phyloP scores from a whole-genome alignment of 2,329 filamentous ascomycete species.

The Fusarium burgessii region DNA sequence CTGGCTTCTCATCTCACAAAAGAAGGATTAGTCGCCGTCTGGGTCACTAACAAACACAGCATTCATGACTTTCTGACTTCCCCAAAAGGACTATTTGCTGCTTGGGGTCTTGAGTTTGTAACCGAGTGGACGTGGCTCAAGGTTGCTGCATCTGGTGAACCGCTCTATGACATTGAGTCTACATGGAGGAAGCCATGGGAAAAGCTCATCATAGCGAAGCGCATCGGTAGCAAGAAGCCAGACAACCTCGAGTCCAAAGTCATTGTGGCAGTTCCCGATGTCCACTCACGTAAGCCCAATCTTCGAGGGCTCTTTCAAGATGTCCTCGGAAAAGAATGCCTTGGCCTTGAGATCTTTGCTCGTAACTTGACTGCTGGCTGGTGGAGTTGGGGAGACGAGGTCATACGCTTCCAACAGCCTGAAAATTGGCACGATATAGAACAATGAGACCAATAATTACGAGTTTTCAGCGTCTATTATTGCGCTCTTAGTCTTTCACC shows the following conservation, averaged over 20 bases:
- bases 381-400: slow-evolving; percentile 84
- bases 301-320: slow-evolving; percentile 70
- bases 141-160: slow-evolving; percentile 72
- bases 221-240: slow-evolving; percentile 47
- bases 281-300: slow-evolving; percentile 84
- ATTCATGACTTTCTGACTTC: slow-evolving; percentile 67
- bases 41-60: slow-evolving; percentile 80
- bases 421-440: slow-evolving; percentile 59
- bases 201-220: slow-evolving; percentile 72
- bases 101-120: slow-evolving; percentile 73
- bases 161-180: slow-evolving; percentile 70
- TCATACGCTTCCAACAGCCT: slow-evolving; percentile 74
- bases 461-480: slow-evolving; percentile 43
- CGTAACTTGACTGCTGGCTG: slow-evolving; percentile 79
- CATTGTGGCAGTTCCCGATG: slow-evolving; percentile 76
- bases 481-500: slow-evolving; percentile 39
- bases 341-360: slow-evolving; percentile 81
- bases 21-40: slow-evolving; percentile 74
- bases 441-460: slow-evolving; percentile 11
- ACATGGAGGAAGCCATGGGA: slow-evolving; percentile 83
- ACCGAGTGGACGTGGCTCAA: slow-evolving; percentile 87
- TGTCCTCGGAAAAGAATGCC: slow-evolving; percentile 63
- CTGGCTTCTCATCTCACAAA: slow-evolving; percentile 65
- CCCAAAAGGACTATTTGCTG: slow-evolving; percentile 68
- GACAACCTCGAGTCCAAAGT: slow-evolving; percentile 59